Evolutionary conservation across 1,139 yeast genomes (phyloP).

Genomic region (Pichia sp.): DNA sequence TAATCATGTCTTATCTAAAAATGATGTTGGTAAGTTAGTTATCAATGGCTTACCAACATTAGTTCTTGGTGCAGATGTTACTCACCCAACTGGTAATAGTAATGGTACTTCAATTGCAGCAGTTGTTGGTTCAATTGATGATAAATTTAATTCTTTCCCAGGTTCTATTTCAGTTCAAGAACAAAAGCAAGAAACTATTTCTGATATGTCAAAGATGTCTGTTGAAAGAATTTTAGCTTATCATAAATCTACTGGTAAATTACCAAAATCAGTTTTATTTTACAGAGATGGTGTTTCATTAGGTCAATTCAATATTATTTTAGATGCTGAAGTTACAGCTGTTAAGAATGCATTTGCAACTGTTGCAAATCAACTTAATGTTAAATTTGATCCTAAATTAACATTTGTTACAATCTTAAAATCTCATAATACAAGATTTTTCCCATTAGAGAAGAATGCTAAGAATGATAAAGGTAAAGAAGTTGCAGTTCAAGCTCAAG

Average conservation of each 20-base stretch:
- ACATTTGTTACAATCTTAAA: slow-evolving; percentile 25
- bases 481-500: slow-evolving; percentile 21
- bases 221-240: slow-evolving; percentile 23
- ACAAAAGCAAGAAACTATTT: slow-evolving; percentile 24
- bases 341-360: slow-evolving; percentile 22
- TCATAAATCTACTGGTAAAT: slow-evolving; percentile 17
- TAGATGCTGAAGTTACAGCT: slow-evolving; percentile 25
- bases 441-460: slow-evolving; percentile 25
- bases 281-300: slow-evolving; percentile 30
- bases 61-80: slow-evolving; percentile 29
- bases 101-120: slow-evolving; percentile 26
- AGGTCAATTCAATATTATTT: slow-evolving; percentile 26
- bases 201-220: slow-evolving; percentile 23
- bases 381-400: slow-evolving; percentile 24
- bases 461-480: slow-evolving; percentile 17
- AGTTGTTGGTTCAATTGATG: slow-evolving; percentile 27
- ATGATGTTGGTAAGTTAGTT: slow-evolving; percentile 14
- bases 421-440: slow-evolving; percentile 28
- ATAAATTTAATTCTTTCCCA: slow-evolving; percentile 23
- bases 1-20: slow-evolving; percentile 18
- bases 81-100: slow-evolving; percentile 26
- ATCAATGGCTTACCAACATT: slow-evolving; percentile 20
- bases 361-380: slow-evolving; percentile 14
- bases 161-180: slow-evolving; percentile 26
- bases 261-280: slow-evolving; percentile 25